Base-by-base conservation (phyloP, 768 basidiomycete species). In the Lentinula boryana region DNA sequence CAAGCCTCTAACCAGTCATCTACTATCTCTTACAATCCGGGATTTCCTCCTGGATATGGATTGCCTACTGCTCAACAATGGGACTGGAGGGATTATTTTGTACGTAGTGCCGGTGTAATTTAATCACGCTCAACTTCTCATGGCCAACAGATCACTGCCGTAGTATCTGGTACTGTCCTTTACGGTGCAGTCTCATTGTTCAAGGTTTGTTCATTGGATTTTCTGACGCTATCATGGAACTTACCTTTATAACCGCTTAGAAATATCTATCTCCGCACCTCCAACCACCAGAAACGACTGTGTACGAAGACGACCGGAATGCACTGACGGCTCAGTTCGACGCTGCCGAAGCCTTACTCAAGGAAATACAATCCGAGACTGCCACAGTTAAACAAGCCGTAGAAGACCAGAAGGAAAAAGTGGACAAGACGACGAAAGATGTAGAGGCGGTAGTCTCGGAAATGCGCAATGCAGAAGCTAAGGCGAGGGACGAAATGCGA, bases 1-100 rank as follows among this genome's bases (percentile, higher is more conserved):
- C 87, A 87, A 69, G 82, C 86, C 0, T 71, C 84, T 32, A 62
- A 69, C 46, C 62, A 59, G 60, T 63, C 68, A n/a, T 62, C 58
- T 58, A 57, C 65, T 49, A 60, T 33, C n/a, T 64, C 58, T 33
- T 68, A 60, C 66, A 64, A 65, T 40, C 62, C 67, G 5, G 69
- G 68, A 38, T 82, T 82, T 68, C 62, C 72, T 58, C 67, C 78
- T 52, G 67, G 71, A 1, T 89, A 86, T 72, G 76, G 72, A 2
- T 67, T 68, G 40, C 74, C 78, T 63, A 73, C 81, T 63, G 78
- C 78, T 23, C 84, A 82, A 8, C 78, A 76, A 61, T 86, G 91
- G 84, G 96, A 98, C 72, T 99, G 97, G 97, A 80, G 95, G 61
- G 97, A 99, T 74, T 93, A 96, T 72, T 99, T 98, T 71, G 95